These are phyloP conservation scores for Clonostachys solani DNA, from an alignment of 2,329 filamentous ascomycete species.

Conservation along the genomic window DNA sequence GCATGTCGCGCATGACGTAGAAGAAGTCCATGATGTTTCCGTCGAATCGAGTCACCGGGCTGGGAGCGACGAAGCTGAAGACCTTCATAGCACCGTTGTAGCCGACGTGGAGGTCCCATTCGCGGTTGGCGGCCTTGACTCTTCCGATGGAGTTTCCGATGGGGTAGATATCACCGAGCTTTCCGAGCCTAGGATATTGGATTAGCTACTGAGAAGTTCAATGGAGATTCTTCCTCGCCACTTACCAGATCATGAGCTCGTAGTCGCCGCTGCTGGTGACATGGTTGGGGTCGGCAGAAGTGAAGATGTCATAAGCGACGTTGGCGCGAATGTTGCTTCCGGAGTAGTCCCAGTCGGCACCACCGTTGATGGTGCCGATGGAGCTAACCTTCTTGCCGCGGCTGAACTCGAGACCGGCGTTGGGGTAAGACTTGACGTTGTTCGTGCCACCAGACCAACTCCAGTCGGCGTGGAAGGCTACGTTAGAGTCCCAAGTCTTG, in stretches of 20 bases:
- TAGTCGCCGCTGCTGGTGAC: conserved; percentile 35
- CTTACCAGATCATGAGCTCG: conserved; percentile 58
- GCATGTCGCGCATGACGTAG: conserved; percentile 41
- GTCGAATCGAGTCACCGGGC: conserved; percentile 41
- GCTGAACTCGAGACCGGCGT: conserved; percentile 9
- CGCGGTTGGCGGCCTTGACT: conserved; percentile 44
- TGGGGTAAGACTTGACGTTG: conserved; percentile 36
- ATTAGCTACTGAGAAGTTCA: background rate
- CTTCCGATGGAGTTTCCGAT: conserved; percentile 39
- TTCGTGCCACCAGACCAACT: conserved; percentile 27
- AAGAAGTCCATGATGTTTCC: conserved; percentile 54
- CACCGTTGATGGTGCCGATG: conserved; percentile 24
- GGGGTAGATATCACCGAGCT: conserved; percentile 8
- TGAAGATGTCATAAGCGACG: conserved; percentile 59
- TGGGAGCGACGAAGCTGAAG: conserved; percentile 45
- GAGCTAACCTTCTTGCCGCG: conserved; percentile 18
- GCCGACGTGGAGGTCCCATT: conserved; percentile 55
- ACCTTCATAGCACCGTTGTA: conserved; percentile 54
- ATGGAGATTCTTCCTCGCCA: background rate
- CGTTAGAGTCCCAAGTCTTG: conserved; percentile 19
- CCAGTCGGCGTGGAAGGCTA: conserved; percentile 33
- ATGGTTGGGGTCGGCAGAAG: conserved; percentile 33
- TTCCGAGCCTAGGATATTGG: conserved; percentile 9
- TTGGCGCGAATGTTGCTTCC: conserved; percentile 36
- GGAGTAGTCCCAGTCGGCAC: conserved; percentile 24